Base-by-base conservation (phyloP, 495 filamentous ascomycete genomes). In the Aspergillus wentii region DNA sequence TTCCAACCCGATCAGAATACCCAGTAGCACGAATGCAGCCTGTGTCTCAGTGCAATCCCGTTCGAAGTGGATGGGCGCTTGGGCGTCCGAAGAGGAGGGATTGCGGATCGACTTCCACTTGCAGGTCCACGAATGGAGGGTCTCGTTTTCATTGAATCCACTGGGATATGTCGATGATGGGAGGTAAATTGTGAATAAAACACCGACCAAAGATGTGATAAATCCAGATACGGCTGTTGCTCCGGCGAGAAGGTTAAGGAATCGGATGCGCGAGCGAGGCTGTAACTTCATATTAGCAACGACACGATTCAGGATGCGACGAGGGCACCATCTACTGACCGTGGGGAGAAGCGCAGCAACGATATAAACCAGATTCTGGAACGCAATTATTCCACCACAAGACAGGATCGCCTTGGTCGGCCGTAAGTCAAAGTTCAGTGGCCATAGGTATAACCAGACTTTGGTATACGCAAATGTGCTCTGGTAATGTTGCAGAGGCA, bases 51-150 rank as follows among this genome's bases (percentile, higher is more conserved):
- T 35, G 34, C 72, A 76, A 32, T 74, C 67, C 1, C 69, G 57
- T 7, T 48, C 39, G 37, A 76, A 76, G n/a, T 61, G 44, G 2
- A 44, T 35, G 0, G 72, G 69, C 0, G 57, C 43, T 5, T 41
- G 38, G 3, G 40, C 37, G 14, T 20, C 30, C 8, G 33, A 31
- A 2, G 33, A 35, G 7, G 26, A n/a, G n/a, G n/a, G n/a, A 14
- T 37, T 38, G 8, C 37, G 48, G 3, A 34, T 33, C 1, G 27
- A 30, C 20, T 64, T 59, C 66, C 69, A 74, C 44, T 72, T 74
- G 53, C 72, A 76, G 4, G 71, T 72, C 72, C 72, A 76, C 33
- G 62, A 69, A 17, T 68, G 56, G 11, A 76, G 54, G 8, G 69
- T 75, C 38, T 74, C 71, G 14, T 59, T 57, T 1, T 48, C 27